Evolutionary conservation across 805 yeast species (phyloP), one percentile per base, ranked within the genome.

Genomic region (Candida nemodendra): DNA sequence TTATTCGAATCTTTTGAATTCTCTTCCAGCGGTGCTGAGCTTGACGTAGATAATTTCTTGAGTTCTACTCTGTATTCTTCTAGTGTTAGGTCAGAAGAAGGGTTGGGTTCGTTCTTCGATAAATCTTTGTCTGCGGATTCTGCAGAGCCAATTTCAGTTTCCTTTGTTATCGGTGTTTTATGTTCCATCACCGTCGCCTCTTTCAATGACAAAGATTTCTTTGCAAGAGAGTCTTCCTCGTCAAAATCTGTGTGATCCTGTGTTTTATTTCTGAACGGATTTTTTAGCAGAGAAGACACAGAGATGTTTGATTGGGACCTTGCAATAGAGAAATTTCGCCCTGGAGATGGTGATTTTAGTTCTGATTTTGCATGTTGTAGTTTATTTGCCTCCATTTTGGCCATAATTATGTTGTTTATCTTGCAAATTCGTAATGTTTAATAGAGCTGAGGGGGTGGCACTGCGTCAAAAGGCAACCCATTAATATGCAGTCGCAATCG

Each of bases 51-150:
- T 4, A 19, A 34, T 19, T 41, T 46, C 32, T 46, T 47, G 12
- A 54, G 28, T 30, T 53, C 52, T 14, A 39, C 47, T 23, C 59
- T 43, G 30, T 54, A 54, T 29, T 54, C 55, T 34, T 54, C 54
- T 18, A 56, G 42, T 3, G 61, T 54, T 4, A 52, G 15, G 23
- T 49, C 57, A 3, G 32, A 41, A 11, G 42, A 41, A 3, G 34
- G 27, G 9, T 26, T 27, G 4, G 28, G 30, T 15, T 25, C 32
- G n/a, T n/a, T n/a, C n/a, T n/a, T n/a, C n/a, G n/a, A n/a, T n/a
- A n/a, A n/a, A n/a, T n/a, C n/a, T n/a, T n/a, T n/a, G n/a, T n/a
- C n/a, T n/a, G n/a, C 16, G 27, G 40, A 35, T 5, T 30, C 33
- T 18, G 27, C 7, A n/a, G 18, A 13, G 23, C 3, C 17, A 30